A percentile compares a stretch with the other conserved stretches of the same genome.
Conservation (phyloP, 495 filamentous ascomycete genomes). For the Usnea hakonensis region DNA sequence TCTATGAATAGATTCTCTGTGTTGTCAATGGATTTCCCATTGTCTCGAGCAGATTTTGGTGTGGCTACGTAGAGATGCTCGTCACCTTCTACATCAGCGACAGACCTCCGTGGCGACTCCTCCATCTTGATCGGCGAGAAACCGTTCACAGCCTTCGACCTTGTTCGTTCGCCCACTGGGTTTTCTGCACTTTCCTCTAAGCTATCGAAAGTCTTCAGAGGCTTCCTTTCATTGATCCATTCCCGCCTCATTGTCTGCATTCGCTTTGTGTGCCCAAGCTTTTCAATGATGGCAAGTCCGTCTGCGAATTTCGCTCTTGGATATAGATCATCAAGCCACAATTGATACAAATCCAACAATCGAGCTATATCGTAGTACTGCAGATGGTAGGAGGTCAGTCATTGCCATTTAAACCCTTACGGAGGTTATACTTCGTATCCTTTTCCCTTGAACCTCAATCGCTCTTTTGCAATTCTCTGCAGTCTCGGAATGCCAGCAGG, state of each 20-base stretch:
- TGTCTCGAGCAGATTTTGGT: background rate
- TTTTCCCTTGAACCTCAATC: constrained; percentile 81
- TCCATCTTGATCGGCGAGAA: background rate
- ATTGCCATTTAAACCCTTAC: constrained; percentile 8
- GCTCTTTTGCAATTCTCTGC: constrained; percentile 57
- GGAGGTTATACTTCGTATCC: constrained; percentile 67
- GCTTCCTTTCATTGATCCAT: constrained; percentile 77
- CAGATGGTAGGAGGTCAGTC: constrained; percentile 6
- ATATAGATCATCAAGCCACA: constrained; percentile 95
- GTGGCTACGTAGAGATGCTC: constrained; percentile 12
- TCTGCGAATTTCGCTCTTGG: constrained; percentile 92
- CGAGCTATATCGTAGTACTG: constrained; percentile 80
- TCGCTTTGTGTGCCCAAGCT: constrained; percentile 73
- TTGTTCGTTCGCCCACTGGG: background rate
- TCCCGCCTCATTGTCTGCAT: constrained; percentile 65
- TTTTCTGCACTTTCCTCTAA: background rate
- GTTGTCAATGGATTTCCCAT: background rate
- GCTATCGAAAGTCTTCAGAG: background rate
- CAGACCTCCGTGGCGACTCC: background rate
- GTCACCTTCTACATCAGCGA: background rate
- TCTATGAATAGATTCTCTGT: constrained; percentile 24
- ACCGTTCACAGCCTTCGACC: background rate
- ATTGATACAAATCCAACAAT: constrained; percentile 82
- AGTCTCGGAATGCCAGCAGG: constrained; percentile 77
- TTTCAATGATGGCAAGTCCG: constrained; percentile 85